Evolutionary conservation across 2,329 filamentous ascomycete species (phyloP).

Genomic region (Diplocarpon rosae): DNA sequence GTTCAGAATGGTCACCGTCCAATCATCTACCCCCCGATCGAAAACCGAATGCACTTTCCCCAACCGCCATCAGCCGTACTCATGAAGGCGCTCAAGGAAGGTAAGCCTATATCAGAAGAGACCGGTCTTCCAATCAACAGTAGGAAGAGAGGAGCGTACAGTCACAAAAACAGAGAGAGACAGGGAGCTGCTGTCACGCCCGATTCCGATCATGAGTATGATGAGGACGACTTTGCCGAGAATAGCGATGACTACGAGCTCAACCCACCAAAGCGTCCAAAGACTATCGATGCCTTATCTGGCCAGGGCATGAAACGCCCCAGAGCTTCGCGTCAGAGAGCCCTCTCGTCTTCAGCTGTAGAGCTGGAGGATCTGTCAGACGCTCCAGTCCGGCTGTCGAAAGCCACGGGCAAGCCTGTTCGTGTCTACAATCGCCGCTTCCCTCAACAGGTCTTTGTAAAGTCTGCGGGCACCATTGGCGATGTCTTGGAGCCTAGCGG

Average conservation of each 20-base stretch:
- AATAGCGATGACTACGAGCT: neutral
- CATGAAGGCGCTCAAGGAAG: slow-evolving; percentile 1
- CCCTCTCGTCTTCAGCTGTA: neutral
- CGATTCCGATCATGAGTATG: neutral
- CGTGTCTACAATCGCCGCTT: slow-evolving; percentile 1
- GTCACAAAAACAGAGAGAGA: neutral
- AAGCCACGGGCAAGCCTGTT: slow-evolving; percentile 3
- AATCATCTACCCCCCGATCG: slow-evolving; percentile 17
- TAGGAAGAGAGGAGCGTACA: neutral
- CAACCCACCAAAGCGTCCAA: neutral
- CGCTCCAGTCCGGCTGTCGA: slow-evolving; percentile 1
- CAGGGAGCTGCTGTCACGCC: neutral
- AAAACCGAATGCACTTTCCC: slow-evolving; percentile 12
- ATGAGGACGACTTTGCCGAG: neutral
- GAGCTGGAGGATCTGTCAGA: neutral
- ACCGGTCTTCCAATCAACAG: neutral
- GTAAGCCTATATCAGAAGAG: neutral
- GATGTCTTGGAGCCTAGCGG: neutral
- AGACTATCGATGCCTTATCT: neutral
- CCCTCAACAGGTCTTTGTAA: slow-evolving; percentile 1
- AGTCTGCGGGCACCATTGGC: neutral
- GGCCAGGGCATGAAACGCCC: neutral
- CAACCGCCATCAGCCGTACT: slow-evolving; percentile 13
- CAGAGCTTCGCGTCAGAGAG: neutral
- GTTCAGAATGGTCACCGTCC: slow-evolving; percentile 20